Evolutionary conservation across 2,329 filamentous ascomycete species (phyloP), one percentile per base, ranked within the genome.

Genomic region (Juglanconis oblonga): DNA sequence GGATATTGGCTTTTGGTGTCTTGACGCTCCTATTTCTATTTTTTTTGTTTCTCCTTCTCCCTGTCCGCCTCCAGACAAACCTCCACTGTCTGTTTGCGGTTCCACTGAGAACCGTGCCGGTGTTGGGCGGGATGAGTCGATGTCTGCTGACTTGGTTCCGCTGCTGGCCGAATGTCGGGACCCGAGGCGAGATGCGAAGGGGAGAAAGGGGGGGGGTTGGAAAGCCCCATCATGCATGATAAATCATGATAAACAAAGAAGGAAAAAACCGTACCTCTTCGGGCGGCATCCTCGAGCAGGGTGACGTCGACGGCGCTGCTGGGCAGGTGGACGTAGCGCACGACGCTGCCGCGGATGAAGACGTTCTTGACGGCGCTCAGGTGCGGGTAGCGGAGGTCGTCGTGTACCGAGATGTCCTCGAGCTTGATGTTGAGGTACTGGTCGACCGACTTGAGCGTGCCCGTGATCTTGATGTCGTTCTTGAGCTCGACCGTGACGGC

Each of bases 381-480:
- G 76, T 99, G 95, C 54, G 95, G 95, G 74, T 97, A 98, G 76
- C 93, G 92, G 71, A 95, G 79, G 78, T 98, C 92, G 67, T 99
- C 93, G 32, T 97, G 84, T 36, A 98, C 94, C 64, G 88, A 84
- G 63, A 98, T 96, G 71, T 97, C 92, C 72, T 99, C 95, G 54
- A 99, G 86, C 81, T 98, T 98, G 79, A 99, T 97, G 79, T 99
- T 99, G 72, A 99, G 86, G 78, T 96, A 99, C 80, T 98, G 95
- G 74, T 99, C 95, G 67, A 99, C 94, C 72, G 91, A 96, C 82
- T 98, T 99, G 67, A 99, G 83, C 40, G 89, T 96, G 67, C 95
- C 95, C 69, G 91, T 91, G 74, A 99, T 96, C 73, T 93, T 92
- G 69, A 99, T 96, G 78, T 99, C 95, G 76, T 99, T 99, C 80